These are phyloP conservation scores for Geosmithia putterillii DNA, from an alignment of 2,329 filamentous ascomycete species.

Conservation along the genomic window DNA sequence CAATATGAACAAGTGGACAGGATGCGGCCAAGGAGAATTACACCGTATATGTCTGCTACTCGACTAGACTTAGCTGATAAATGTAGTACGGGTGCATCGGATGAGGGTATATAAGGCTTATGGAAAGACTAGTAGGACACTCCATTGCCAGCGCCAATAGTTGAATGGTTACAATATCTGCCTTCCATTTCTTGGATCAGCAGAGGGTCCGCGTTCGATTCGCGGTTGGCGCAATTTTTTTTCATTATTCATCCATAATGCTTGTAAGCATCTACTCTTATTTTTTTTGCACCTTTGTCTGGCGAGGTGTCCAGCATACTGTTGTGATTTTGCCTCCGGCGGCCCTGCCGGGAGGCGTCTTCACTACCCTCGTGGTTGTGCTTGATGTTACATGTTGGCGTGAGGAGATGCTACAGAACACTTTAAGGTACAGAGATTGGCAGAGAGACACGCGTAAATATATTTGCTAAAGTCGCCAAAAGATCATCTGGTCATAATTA, in stretches of 20 bases:
- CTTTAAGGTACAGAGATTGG: too few species aligned
- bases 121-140: not conserved
- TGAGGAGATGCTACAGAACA: too few species aligned
- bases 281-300: not conserved
- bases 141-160: not conserved
- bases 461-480: too few species aligned
- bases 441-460: too few species aligned
- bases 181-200: not conserved
- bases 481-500: too few species aligned
- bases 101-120: not conserved
- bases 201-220: not conserved
- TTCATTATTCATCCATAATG: not conserved
- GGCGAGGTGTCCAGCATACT: too few species aligned
- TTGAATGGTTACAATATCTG: not conserved
- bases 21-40: not conserved
- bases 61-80: too few species aligned
- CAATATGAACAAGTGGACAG: not conserved
- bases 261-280: not conserved
- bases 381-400: too few species aligned
- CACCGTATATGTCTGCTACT: not conserved
- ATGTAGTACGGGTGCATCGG: too few species aligned
- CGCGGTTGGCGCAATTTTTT: not conserved
- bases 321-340: too few species aligned
- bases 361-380: too few species aligned
- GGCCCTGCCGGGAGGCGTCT: too few species aligned